These are phyloP conservation scores for Rhizoclosmatium sp. DNA, from an alignment of 192 early-diverging fungal species.

Conservation along the genomic window DNA sequence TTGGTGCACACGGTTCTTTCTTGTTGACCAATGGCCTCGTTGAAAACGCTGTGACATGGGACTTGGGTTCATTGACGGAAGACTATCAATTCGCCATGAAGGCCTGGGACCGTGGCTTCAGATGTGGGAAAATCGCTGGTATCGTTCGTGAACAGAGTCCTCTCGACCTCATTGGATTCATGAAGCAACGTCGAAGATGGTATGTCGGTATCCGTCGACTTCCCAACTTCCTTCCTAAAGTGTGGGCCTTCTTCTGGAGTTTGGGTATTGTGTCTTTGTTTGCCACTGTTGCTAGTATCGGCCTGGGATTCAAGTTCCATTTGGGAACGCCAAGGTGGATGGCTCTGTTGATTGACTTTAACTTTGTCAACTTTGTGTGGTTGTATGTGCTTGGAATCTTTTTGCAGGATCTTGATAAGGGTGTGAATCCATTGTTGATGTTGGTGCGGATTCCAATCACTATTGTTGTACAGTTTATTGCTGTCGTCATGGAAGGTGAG, in stretches of 20 bases:
- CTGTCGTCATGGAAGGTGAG: constrained; percentile 55
- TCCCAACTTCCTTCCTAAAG: constrained; percentile 57
- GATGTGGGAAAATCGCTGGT: constrained; percentile 56
- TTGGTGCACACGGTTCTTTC: constrained; percentile 65
- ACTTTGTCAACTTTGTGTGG: constrained; percentile 59
- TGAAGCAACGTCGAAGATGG: constrained; percentile 69
- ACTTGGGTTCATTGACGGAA: constrained; percentile 63
- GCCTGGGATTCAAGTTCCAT: constrained; percentile 49
- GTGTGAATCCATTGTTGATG: constrained; percentile 49
- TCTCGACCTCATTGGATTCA: constrained; percentile 57
- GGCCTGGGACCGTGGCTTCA: constrained; percentile 61
- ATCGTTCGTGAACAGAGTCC: constrained; percentile 65
- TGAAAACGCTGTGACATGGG: constrained; percentile 66
- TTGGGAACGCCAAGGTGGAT: constrained; percentile 61
- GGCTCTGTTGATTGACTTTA: constrained; percentile 61
- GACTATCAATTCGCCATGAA: constrained; percentile 64
- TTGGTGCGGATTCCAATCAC: constrained; percentile 54
- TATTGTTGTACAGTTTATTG: constrained; percentile 57
- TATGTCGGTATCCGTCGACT: constrained; percentile 66
- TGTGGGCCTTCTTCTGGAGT: constrained; percentile 65
- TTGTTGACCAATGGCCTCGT: constrained; percentile 62
- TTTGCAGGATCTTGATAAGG: constrained; percentile 61
- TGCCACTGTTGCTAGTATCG: constrained; percentile 53
- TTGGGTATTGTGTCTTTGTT: constrained; percentile 56
- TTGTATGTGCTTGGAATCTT: constrained; percentile 62